A percentile compares a stretch with the other conserved stretches of the same genome.
phyloP scores from a whole-genome alignment of 768 basidiomycete species.

The Mycena pura region DNA sequence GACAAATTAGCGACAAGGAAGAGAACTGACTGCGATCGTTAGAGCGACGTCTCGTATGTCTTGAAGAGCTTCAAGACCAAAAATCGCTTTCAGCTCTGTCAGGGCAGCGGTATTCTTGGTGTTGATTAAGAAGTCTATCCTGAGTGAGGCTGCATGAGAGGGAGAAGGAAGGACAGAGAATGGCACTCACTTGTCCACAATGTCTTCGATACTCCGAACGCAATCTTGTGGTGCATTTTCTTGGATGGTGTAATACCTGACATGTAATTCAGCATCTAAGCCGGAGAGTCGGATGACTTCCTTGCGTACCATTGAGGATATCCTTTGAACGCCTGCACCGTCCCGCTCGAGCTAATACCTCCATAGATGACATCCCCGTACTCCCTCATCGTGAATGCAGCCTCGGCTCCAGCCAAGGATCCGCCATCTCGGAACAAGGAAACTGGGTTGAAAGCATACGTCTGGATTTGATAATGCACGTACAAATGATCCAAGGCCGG shows the following conservation, averaged over 20 bases:
- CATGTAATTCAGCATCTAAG: neutral
- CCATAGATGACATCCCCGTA: slow-evolving; percentile 19
- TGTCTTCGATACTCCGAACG: slow-evolving; percentile 15
- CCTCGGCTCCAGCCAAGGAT: slow-evolving; percentile 18
- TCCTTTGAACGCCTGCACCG: slow-evolving; percentile 9
- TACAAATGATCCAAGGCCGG: slow-evolving; percentile 19
- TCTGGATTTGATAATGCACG: neutral
- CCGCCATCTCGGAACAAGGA: slow-evolving; percentile 12
- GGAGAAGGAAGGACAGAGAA: neutral
- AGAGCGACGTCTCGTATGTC: slow-evolving; percentile 16
- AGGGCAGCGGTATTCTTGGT: slow-evolving; percentile 8
- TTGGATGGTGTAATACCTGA: slow-evolving; percentile 22
- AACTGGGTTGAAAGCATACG: neutral
- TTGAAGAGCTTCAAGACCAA: slow-evolving; percentile 13
- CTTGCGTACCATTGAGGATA: slow-evolving; percentile 16
- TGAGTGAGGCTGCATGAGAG: neutral
- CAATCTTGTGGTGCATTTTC: slow-evolving; percentile 18
- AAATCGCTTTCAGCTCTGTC: slow-evolving; percentile 12
- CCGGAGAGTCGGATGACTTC: neutral
- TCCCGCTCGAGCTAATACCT: slow-evolving; percentile 19
- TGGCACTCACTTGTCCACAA: slow-evolving; percentile 12
- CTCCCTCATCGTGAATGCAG: slow-evolving; percentile 9
- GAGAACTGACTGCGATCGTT: slow-evolving; percentile 11
- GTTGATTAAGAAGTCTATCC: slow-evolving; percentile 20
- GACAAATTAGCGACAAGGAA: slow-evolving; percentile 12